Evolutionary conservation across 129 eudicot genomes (phyloP), one percentile per base, ranked within the genome.

Genomic region (Flaveria brownii): DNA sequence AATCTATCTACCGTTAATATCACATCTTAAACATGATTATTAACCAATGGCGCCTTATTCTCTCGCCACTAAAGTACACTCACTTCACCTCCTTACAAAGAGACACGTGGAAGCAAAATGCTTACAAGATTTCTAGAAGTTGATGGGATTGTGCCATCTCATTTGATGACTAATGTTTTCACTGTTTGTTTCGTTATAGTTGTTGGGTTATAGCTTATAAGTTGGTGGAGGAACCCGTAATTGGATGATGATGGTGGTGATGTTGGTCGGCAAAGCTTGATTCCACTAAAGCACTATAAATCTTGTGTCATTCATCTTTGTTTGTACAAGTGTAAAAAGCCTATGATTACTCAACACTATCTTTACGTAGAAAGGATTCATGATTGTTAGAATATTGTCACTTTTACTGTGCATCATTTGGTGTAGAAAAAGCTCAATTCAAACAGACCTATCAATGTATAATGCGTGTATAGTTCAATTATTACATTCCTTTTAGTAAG

Each of bases 291-390:
- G 69, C 42, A 72, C 33, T 49, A 12, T 9, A 61, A 71, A 76
- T 47, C 39, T 49, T 76, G 3, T 13, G 13, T 28, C 43, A 15
- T 33, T 42, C 72, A 75, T 26, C n/a, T 69, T 51, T 42, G 18
- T 64, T 55, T 49, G 4, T 68, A 69, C 81, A 77, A 39, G 81
- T 69, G 81, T 78, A 56, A 62, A 78, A 78, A 69, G 18, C 82
- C 76, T 30, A 78, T 69, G 76, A 57, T 57, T 69, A 46, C 68
- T 42, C 20, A 28, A 68, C 81, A 26, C 70, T 56, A 55, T 56
- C 68, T 18, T 67, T 18, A 55, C 39, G 70, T 78, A 69, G 45
- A 56, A 69, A 43, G 33, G 61, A 54, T 22, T 70, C 59, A 56
- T 68, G 41, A 68, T 28, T 28, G 3, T 10, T 65, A 33, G 74